Evolutionary conservation across 345 rosid species (phyloP).

Genomic region (Trapa bicornis): DNA sequence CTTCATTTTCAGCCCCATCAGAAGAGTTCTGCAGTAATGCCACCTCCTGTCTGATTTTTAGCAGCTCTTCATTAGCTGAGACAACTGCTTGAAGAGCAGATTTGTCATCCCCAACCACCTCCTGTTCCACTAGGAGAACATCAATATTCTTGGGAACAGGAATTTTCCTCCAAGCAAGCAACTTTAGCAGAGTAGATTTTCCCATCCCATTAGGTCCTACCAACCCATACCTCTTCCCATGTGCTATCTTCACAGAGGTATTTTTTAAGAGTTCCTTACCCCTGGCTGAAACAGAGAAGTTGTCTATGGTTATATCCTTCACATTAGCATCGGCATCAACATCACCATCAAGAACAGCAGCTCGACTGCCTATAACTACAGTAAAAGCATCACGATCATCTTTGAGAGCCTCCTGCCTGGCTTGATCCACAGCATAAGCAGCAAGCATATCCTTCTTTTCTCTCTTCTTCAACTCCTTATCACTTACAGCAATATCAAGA

Average conservation of each 20-base stretch:
- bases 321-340: constrained; percentile 86
- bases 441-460: constrained; percentile 60
- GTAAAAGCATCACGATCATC: constrained; percentile 95
- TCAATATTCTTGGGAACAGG: constrained; percentile 94
- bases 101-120: constrained; percentile 83
- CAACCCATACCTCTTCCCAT: constrained; percentile 91
- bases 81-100: constrained; percentile 84
- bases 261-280: constrained; percentile 89
- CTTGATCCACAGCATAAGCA: constrained; percentile 38
- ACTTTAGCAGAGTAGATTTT: constrained; percentile 86
- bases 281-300: constrained; percentile 86
- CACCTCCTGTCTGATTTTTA: constrained; percentile 60
- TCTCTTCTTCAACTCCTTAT: constrained; percentile 73
- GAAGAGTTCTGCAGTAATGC: constrained; percentile 36
- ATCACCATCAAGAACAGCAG: constrained; percentile 81
- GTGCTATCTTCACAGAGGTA: constrained; percentile 77
- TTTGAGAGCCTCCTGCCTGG: constrained; percentile 68
- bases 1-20: constrained; percentile 21
- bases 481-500: constrained; percentile 52
- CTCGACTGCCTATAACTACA: constrained; percentile 78
- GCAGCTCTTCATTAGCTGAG: constrained; percentile 71
- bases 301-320: constrained; percentile 64
- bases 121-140: constrained; percentile 91
- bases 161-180: constrained; percentile 95
- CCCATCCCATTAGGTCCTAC: constrained; percentile 97